Base-by-base conservation (phyloP, 2,329 filamentous ascomycete species). In the Beauveria sp. region DNA sequence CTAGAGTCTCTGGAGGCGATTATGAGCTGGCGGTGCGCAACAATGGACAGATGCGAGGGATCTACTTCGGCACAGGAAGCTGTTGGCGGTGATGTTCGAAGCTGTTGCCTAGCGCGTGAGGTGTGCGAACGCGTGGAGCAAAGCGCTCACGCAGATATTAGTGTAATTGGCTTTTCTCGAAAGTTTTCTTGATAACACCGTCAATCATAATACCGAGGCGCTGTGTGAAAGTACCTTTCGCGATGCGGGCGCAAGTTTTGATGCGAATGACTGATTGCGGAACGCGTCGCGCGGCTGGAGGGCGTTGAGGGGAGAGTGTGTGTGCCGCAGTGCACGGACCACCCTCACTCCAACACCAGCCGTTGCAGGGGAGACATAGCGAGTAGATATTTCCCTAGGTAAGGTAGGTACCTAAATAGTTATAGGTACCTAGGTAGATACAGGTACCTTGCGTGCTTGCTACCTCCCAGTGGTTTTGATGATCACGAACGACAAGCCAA, bases 151-250 rank as follows among this genome's bases (percentile, higher is more conserved):
- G n/a, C 24, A 18, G 48, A 40, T 52, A 38, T 46, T 20, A n/a
- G 5, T 53, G 12, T 46, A 40, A 46, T 52, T 24, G 40, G 24
- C 14, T 46, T 40, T 5, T 43, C 9, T 46, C n/a, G 20, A 16
- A 38, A 26, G n/a, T 14, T 38, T 20, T 34, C 20, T 9, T 6
- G 24, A 57, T 43, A 26, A 9, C 34, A 48, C 34, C 42, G 43
- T 51, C 52, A 49, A 16, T 45, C 95, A 98, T 98, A 66, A 75
- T 87, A 78, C 74, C 67, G 49, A 49, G 20, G 34, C 38, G 34
- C 43, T 53, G 43, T 50, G 49, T 43, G n/a, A 31, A 31, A 49
- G 31, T 49, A 31, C 8, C 18, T 22, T 62, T 54, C 18, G 49
- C 52, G 45, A 51, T 52, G 55, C 28, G 22, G 34, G 49, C 46